phyloP scores from a whole-genome alignment of 495 filamentous ascomycete species.

The Neurospora sp. region DNA sequence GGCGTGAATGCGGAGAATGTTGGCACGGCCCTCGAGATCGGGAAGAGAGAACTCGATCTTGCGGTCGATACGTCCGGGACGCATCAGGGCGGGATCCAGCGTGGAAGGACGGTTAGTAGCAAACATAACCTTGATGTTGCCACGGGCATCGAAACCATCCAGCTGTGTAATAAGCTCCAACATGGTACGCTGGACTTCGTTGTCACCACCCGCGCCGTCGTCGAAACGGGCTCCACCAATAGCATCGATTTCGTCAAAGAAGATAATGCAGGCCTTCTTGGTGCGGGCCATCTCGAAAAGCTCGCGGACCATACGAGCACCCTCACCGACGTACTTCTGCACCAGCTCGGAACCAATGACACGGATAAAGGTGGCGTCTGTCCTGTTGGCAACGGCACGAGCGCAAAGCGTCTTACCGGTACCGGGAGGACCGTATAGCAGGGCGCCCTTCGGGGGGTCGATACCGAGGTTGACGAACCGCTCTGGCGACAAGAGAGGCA shows the following conservation, averaged over 20 bases:
- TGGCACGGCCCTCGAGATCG: conserved; percentile 91
- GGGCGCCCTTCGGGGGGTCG: conserved; percentile 93
- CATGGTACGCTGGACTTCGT: conserved; percentile 99
- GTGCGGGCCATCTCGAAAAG: conserved; percentile 99
- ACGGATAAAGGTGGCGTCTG: conserved; percentile 96
- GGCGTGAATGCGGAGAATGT: conserved; percentile 95
- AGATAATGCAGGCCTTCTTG: conserved; percentile 99
- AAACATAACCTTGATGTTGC: conserved; percentile 99
- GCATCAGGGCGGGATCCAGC: conserved; percentile 90
- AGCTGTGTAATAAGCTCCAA: conserved; percentile 96
- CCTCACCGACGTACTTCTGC: conserved; percentile 98
- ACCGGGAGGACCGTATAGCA: conserved; percentile 93
- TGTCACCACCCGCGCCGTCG: conserved; percentile 94
- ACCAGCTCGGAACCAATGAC: conserved; percentile 96
- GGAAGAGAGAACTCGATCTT: conserved; percentile 98
- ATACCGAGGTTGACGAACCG: conserved; percentile 96
- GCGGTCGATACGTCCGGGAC: conserved; percentile 93
- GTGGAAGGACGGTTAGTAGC: conserved; percentile 96
- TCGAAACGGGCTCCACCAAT: conserved; percentile 98
- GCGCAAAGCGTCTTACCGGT: conserved; percentile 98
- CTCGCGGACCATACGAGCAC: conserved; percentile 95
- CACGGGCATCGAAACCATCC: conserved; percentile 92
- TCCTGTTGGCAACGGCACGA: conserved; percentile 91
- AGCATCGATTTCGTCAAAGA: conserved; percentile 99
- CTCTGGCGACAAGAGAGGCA: conserved; percentile 92